Evolutionary conservation across 805 yeast genomes (phyloP), one percentile per base, ranked within the genome.

Genomic region (Ogataea zsoltii): DNA sequence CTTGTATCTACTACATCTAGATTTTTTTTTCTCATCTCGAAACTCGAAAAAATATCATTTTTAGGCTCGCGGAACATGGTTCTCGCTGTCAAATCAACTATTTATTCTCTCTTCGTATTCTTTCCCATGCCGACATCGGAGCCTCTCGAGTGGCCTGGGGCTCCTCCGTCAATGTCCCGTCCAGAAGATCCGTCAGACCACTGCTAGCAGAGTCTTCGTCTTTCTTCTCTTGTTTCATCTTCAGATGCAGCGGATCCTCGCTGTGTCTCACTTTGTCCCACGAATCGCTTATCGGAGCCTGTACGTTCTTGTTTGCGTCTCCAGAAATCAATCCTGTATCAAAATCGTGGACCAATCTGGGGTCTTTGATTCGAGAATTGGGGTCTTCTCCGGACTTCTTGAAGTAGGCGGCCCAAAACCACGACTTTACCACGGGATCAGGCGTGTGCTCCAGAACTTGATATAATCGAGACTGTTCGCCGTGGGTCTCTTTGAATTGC

Each of bases 351-450:
- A 41, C 21, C 3, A 35, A 18, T 54, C 73, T 65, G 5, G 90
- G 90, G 55, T 83, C 84, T 44, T 75, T 76, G 52, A 83, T 63
- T 31, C 76, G 68, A 39, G 70, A 70, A 16, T 69, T 71, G 0
- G 83, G 80, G 53, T 83, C 76, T 14, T 69, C 69, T 31, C 72
- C 67, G 0, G 86, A 74, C 47, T 70, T 62, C 38, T 70, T 66
- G 59, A 76, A 83, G 60, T 84, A 84, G 18, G 71, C 55, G 33
- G 75, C 66, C 81, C 82, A 78, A 33, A 60, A 58, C 17, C 47
- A 57, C 16, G 63, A 42, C 31, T 62, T 56, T 6, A 49, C 43
- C 15, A 57, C 38, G 7, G 60, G 63, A 36, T 53, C 56, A 59
- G 67, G 67, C 2, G 63, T 54, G 4, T 48, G 51, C 10, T 49